These are phyloP conservation scores for Xylaria acuta DNA, from an alignment of 495 filamentous ascomycete species.

Conservation along the genomic window DNA sequence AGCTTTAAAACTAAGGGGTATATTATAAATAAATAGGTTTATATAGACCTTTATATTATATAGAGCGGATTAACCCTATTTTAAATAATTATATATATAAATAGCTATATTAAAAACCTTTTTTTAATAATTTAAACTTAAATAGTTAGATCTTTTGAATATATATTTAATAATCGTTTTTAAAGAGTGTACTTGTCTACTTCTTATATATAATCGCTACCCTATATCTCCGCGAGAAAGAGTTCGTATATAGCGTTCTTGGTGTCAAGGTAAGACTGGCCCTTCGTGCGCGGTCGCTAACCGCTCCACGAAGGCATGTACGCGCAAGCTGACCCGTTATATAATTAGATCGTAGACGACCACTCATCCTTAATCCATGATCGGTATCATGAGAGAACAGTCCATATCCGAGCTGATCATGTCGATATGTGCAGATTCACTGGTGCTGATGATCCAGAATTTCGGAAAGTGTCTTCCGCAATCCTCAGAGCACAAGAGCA, in stretches of 20 bases:
- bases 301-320: background rate
- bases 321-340: background rate
- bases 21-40: too few relatives aligned
- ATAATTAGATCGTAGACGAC: slow-evolving; percentile 45
- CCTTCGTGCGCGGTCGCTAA: background rate
- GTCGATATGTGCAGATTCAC: slow-evolving; percentile 52
- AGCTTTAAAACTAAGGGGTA: too few relatives aligned
- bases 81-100: too few relatives aligned
- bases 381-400: slow-evolving; percentile 31
- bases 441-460: slow-evolving; percentile 41
- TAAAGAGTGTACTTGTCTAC: too few relatives aligned
- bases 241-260: slow-evolving; percentile 25
- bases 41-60: too few relatives aligned
- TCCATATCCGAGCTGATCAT: slow-evolving; percentile 45
- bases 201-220: too few relatives aligned
- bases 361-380: slow-evolving; percentile 41
- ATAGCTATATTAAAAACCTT: too few relatives aligned
- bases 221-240: too few relatives aligned
- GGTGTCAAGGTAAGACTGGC: slow-evolving; percentile 35
- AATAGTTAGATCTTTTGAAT: too few relatives aligned
- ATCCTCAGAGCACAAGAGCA: background rate
- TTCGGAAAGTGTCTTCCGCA: slow-evolving; percentile 34
- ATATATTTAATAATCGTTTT: too few relatives aligned
- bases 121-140: too few relatives aligned
- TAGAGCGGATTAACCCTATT: too few relatives aligned